Percentiles rank a stretch among this genome's conserved stretches.
These are phyloP conservation scores for Phytophthora kernoviae DNA, from an alignment of 352 stramenopile species.

Conservation along the genomic window DNA sequence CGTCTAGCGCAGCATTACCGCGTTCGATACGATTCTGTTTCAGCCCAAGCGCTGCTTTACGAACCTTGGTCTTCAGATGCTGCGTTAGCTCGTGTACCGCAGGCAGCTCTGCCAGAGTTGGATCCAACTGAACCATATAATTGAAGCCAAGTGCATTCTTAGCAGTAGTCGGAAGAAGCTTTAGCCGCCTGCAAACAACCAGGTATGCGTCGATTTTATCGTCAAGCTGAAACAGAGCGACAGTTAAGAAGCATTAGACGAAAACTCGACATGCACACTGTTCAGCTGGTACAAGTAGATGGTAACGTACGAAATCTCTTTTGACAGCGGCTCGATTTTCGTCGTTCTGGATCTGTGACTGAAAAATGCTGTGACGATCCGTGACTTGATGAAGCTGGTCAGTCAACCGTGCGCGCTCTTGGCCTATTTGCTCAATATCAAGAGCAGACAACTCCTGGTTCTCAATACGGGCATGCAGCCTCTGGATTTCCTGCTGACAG, in stretches of 20 bases:
- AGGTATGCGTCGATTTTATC: slow-evolving; percentile 83
- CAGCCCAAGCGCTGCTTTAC: slow-evolving; percentile 54
- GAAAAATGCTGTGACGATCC: slow-evolving; percentile 59
- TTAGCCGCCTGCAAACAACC: slow-evolving; percentile 73
- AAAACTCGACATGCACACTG: not conserved
- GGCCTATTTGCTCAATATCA: slow-evolving; percentile 75
- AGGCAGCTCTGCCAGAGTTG: slow-evolving; percentile 58
- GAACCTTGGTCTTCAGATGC: slow-evolving; percentile 73
- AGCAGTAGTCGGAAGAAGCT: slow-evolving; percentile 83
- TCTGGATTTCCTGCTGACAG: slow-evolving; percentile 66
- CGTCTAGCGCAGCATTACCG: slow-evolving; percentile 58
- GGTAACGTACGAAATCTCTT: slow-evolving; percentile 59
- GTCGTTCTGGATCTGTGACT: slow-evolving; percentile 61
- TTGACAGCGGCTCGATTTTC: slow-evolving; percentile 72
- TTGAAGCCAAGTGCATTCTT: slow-evolving; percentile 84
- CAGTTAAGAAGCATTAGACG: slow-evolving; percentile 5
- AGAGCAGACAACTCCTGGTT: slow-evolving; percentile 81
- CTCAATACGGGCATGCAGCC: slow-evolving; percentile 67
- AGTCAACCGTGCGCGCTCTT: slow-evolving; percentile 73
- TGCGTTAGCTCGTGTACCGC: slow-evolving; percentile 56
- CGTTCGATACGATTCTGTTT: slow-evolving; percentile 70
- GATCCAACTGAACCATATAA: slow-evolving; percentile 75
- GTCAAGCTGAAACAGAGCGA: slow-evolving; percentile 46
- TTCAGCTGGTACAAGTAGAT: not conserved
- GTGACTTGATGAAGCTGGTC: slow-evolving; percentile 76